Conservation (phyloP, 1,139 yeast genomes). For the Taiozyma onychis region DNA sequence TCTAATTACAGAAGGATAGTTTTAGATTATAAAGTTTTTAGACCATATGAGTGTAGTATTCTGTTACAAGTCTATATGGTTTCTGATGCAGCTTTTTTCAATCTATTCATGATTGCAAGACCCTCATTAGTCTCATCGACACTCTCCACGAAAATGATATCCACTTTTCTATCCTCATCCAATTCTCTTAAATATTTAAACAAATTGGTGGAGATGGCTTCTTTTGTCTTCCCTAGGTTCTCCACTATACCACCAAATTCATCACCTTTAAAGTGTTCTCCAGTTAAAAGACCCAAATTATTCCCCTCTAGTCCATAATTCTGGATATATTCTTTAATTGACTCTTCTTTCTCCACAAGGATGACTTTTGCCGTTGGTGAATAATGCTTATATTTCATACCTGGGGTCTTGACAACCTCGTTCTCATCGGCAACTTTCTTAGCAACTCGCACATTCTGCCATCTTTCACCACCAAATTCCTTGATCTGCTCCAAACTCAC, state of each 20-base stretch:
- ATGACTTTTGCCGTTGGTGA: slow-evolving; percentile 85
- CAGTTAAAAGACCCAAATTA: slow-evolving; percentile 29
- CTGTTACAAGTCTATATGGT: slow-evolving; percentile 18
- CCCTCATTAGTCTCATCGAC: slow-evolving; percentile 71
- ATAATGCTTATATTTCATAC: slow-evolving; percentile 95
- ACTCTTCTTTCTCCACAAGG: slow-evolving; percentile 38
- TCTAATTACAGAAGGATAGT: too few species aligned
- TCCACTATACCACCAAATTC: slow-evolving; percentile 31
- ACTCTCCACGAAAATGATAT: slow-evolving; percentile 66
- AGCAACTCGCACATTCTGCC: slow-evolving; percentile 62
- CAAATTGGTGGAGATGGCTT: slow-evolving; percentile 65
- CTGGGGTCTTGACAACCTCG: slow-evolving; percentile 88
- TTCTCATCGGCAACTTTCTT: slow-evolving; percentile 56
- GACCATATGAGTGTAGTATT: background rate
- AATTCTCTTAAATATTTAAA: slow-evolving; percentile 68
- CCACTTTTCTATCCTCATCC: slow-evolving; percentile 52
- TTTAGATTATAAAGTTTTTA: background rate
- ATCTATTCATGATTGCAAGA: slow-evolving; percentile 88
- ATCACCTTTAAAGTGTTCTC: slow-evolving; percentile 16
- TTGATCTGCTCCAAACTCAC: slow-evolving; percentile 72
- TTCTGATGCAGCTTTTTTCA: slow-evolving; percentile 76
- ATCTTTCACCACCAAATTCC: slow-evolving; percentile 53
- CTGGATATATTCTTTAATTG: slow-evolving; percentile 18
- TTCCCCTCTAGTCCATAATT: slow-evolving; percentile 6
- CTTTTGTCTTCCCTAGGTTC: slow-evolving; percentile 52